Evolutionary conservation across 495 filamentous ascomycete species (phyloP).

Genomic region (Achaetomiella virescens): DNA sequence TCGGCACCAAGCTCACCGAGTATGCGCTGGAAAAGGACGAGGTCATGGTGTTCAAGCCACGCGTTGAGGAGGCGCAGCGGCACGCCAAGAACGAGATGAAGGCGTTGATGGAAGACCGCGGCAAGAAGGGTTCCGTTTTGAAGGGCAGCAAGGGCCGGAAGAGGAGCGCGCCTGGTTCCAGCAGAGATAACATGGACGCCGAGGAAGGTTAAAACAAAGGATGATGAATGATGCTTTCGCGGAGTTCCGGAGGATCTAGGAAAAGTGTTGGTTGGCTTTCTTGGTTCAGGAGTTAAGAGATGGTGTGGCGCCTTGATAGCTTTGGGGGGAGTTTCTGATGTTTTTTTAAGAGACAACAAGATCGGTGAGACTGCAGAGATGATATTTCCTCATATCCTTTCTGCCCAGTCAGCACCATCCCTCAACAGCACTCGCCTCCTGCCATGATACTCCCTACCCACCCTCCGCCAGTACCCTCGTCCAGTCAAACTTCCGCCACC

Average conservation of each 20-base stretch:
- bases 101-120: conserved; percentile 68
- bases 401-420: too few relatives aligned
- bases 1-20: conserved; percentile 69
- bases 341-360: neutral
- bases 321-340: neutral
- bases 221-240: neutral
- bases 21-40: conserved; percentile 69
- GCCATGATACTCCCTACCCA: neutral
- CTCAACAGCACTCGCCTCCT: too few relatives aligned
- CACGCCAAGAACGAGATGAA: conserved; percentile 79
- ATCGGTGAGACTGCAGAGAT: too few relatives aligned
- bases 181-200: conserved; percentile 69
- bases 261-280: neutral
- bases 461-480: conserved; percentile 63
- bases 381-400: too few relatives aligned
- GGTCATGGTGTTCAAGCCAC: conserved; percentile 73
- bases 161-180: conserved; percentile 38
- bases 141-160: conserved; percentile 50
- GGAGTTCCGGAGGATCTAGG: neutral
- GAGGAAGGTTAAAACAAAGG: conserved; percentile 76
- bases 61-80: conserved; percentile 80
- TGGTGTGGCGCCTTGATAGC: neutral
- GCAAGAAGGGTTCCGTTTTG: conserved; percentile 54
- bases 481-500: conserved; percentile 95
- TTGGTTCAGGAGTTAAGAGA: neutral